Evolutionary conservation across 2,329 filamentous ascomycete genomes (phyloP), one percentile per base, ranked within the genome.

Genomic region (Chaetomiaceae sp.): DNA sequence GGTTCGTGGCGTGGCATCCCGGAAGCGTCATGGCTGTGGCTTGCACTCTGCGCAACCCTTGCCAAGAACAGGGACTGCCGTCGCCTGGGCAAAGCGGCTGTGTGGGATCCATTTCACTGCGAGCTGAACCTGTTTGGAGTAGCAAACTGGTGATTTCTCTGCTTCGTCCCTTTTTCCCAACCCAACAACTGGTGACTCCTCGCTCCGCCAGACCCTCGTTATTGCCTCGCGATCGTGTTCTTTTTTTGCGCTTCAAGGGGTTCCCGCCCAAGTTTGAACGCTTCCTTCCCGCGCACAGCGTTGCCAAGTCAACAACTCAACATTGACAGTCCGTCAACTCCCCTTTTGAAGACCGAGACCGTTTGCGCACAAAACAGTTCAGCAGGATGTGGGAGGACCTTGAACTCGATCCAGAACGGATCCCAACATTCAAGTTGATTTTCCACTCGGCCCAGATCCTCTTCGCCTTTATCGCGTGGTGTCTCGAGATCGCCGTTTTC

Each of bases 401-500:
- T 62, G 77, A 82, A 59, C 69, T 79, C 65, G 72, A 82, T 64
- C 72, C 79, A 36, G 76, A 81, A 63, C 70, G 73, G 60, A 71
- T 83, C 38, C 80, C 81, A 50, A 69, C 69, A 56, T 67, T 76
- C 68, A 86, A 86, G 70, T 68, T 85, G 54, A 75, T 72, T 50
- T 66, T 84, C 38, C 83, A 86, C 68, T 68, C 73, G 47, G 66
- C 71, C 53, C 83, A 86, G 70, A 74, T 78, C 54, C 59, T 80
- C 43, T 62, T 83, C 22, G 77, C 72, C 42, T 72, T 84, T 43
- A 71, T 84, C 22, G 71, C 77, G 61, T 85, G 81, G 74, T 72
- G 76, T 54, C 71, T 86, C 55, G 79, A 81, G 60, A 83, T 86
- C 61, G 73, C 78, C 22, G 75, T 85, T 42, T 83, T 85, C 64